Percentiles rank a stretch among this genome's conserved stretches.
These are phyloP conservation scores for Asterophora lycoperdoides DNA, from an alignment of 768 basidiomycete species.

Conservation along the genomic window DNA sequence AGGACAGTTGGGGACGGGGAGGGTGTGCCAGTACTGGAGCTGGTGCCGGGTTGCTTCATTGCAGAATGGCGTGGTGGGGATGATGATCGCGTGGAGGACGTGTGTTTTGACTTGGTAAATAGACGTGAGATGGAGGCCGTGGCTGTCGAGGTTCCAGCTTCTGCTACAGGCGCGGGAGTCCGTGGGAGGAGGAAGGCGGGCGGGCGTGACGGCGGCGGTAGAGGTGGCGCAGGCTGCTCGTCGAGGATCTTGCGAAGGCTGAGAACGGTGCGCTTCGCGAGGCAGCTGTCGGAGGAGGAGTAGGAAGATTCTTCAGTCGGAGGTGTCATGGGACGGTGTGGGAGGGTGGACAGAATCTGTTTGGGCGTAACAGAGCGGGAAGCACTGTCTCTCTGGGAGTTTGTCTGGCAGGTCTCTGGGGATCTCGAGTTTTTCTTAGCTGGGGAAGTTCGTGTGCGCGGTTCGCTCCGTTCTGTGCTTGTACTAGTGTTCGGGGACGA, in stretches of 20 bases:
- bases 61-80: conserved; percentile 51
- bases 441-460: conserved; percentile 8
- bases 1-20: conserved; percentile 17
- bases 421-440: conserved; percentile 11
- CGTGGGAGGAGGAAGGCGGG: conserved; percentile 41
- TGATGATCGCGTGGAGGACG: conserved; percentile 59
- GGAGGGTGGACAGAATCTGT: conserved; percentile 19
- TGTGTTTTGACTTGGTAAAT: conserved; percentile 55
- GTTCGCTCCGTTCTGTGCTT: conserved; percentile 21
- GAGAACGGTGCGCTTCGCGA: conserved; percentile 59
- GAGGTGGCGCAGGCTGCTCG: conserved; percentile 37
- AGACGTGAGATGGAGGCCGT: conserved; percentile 78
- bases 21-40: conserved; percentile 20
- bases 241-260: conserved; percentile 70
- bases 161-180: conserved; percentile 48
- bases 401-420: conserved; percentile 8
- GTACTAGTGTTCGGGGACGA: conserved; percentile 25
- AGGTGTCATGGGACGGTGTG: conserved; percentile 46
- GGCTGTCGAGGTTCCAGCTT: conserved; percentile 62
- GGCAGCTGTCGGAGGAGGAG: conserved; percentile 49
- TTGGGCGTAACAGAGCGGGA: conserved; percentile 30
- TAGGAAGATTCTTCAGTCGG: conserved; percentile 58
- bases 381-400: conserved; percentile 7
- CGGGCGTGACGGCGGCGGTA: conserved; percentile 15
- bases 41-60: conserved; percentile 27